Conservation (phyloP, 805 yeast genomes). For the Monosporozyma yasuniensis region DNA sequence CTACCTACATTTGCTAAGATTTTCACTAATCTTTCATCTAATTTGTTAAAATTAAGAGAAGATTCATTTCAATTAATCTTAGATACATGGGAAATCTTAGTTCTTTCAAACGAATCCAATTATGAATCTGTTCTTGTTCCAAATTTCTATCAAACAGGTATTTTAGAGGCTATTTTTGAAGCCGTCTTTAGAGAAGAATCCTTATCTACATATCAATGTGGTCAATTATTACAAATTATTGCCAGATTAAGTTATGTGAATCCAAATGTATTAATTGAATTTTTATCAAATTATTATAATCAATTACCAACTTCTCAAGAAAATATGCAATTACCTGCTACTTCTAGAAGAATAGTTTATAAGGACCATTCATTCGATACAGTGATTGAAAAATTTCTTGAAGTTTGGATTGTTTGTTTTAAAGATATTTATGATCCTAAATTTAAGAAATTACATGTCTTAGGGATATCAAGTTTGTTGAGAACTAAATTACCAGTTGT, state of each 20-base stretch:
- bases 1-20: slow-evolving; percentile 20
- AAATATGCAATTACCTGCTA: slow-evolving; percentile 15
- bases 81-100: slow-evolving; percentile 28
- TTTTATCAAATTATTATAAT: slow-evolving; percentile 21
- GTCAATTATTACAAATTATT: slow-evolving; percentile 30
- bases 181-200: slow-evolving; percentile 26
- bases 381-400: slow-evolving; percentile 24
- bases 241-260: slow-evolving; percentile 31
- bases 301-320: slow-evolving; percentile 16
- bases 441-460: slow-evolving; percentile 55
- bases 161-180: slow-evolving; percentile 20
- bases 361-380: slow-evolving; percentile 22
- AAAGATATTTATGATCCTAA: slow-evolving; percentile 64
- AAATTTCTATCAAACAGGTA: slow-evolving; percentile 22
- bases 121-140: slow-evolving; percentile 17
- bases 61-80: slow-evolving; percentile 51
- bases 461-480: slow-evolving; percentile 51
- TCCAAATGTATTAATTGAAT: slow-evolving; percentile 28
- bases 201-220: slow-evolving; percentile 25
- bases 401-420: slow-evolving; percentile 38
- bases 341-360: slow-evolving; percentile 17
- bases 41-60: slow-evolving; percentile 56
- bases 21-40: slow-evolving; percentile 43
- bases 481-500: slow-evolving; percentile 30
- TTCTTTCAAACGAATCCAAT: slow-evolving; percentile 20